A percentile compares a stretch with the other conserved stretches of the same genome.
These are phyloP conservation scores for Chlorophyllum brunneum DNA, from an alignment of 768 basidiomycete genomes.

Conservation along the genomic window DNA sequence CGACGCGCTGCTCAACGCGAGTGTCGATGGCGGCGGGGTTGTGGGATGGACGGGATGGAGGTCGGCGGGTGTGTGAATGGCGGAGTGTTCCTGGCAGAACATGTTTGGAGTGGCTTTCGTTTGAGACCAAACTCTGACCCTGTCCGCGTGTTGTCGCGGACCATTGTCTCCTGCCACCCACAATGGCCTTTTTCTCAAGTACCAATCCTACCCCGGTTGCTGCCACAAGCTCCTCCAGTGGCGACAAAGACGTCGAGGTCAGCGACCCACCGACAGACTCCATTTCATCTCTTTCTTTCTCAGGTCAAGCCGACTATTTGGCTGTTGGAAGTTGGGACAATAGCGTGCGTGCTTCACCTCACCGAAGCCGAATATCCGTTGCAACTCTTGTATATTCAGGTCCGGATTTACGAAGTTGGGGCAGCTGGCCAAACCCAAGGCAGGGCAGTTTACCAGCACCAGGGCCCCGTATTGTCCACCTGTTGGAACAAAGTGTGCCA, in stretches of 20 bases:
- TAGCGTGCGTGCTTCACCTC: constrained; percentile 51
- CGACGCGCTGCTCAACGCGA: neutral
- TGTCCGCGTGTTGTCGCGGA: neutral
- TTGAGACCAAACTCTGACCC: constrained; percentile 10
- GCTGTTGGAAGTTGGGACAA: constrained; percentile 96
- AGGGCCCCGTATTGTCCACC: constrained; percentile 83
- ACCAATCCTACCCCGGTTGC: constrained; percentile 25
- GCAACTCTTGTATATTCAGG: constrained; percentile 43
- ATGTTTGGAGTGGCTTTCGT: neutral
- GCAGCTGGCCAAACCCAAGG: constrained; percentile 77
- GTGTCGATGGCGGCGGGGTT: neutral
- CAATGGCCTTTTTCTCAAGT: constrained; percentile 40
- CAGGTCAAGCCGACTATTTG: constrained; percentile 80
- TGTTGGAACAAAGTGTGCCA: constrained; percentile 85
- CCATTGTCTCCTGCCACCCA: constrained; percentile 18
- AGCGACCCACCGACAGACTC: constrained; percentile 81
- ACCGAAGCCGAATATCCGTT: constrained; percentile 6
- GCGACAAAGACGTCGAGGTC: constrained; percentile 80
- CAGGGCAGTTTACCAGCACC: constrained; percentile 88
- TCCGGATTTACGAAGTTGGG: constrained; percentile 89
- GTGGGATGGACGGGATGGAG: neutral
- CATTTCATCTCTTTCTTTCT: constrained; percentile 82
- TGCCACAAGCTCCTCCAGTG: constrained; percentile 32
- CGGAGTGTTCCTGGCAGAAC: neutral
- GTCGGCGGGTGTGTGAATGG: neutral